Evolutionary conservation across 1,284 basidiomycete species (phyloP).

Genomic region (Violaceomyces palustris): DNA sequence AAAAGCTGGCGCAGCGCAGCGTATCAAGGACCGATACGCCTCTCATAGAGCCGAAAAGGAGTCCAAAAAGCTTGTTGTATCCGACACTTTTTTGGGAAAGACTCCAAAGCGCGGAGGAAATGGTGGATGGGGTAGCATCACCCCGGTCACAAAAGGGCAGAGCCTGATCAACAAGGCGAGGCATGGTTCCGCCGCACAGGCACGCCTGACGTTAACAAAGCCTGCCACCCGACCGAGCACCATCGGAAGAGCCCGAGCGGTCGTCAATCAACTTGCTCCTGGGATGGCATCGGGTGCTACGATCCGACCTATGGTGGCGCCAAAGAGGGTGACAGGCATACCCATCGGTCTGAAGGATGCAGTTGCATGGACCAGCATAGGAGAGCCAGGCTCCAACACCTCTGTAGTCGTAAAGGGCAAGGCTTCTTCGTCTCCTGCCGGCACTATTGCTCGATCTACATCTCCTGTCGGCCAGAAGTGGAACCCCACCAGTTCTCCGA

Average conservation of each 20-base stretch:
- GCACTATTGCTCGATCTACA: too few species aligned
- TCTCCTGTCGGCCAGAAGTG: too few species aligned
- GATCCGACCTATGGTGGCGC: slow-evolving; percentile 21
- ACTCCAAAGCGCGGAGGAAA: too few species aligned
- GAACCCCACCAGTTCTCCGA: too few species aligned
- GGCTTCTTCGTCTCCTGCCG: too few species aligned
- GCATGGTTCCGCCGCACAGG: slow-evolving; percentile 13
- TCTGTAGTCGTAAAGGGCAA: too few species aligned
- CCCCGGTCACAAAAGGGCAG: slow-evolving; percentile 20
- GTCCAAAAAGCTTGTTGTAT: slow-evolving; percentile 32
- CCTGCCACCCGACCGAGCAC: slow-evolving; percentile 3
- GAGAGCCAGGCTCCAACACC: too few species aligned
- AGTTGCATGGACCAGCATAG: not conserved
- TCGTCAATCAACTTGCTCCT: slow-evolving; percentile 11
- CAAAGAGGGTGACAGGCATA: slow-evolving; percentile 4
- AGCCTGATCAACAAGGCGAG: slow-evolving; percentile 26
- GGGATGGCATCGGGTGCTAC: slow-evolving; percentile 5
- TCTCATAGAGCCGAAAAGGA: slow-evolving; percentile 40
- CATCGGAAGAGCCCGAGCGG: slow-evolving; percentile 12
- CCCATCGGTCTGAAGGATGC: not conserved
- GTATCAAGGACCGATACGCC: slow-evolving; percentile 41
- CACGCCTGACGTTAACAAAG: slow-evolving; percentile 10
- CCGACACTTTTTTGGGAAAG: too few species aligned
- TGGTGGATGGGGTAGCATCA: too few species aligned
- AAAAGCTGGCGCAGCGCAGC: slow-evolving; percentile 25